These are phyloP conservation scores for Delonix regia DNA, from an alignment of 306 rosid genomes.

Conservation along the genomic window DNA sequence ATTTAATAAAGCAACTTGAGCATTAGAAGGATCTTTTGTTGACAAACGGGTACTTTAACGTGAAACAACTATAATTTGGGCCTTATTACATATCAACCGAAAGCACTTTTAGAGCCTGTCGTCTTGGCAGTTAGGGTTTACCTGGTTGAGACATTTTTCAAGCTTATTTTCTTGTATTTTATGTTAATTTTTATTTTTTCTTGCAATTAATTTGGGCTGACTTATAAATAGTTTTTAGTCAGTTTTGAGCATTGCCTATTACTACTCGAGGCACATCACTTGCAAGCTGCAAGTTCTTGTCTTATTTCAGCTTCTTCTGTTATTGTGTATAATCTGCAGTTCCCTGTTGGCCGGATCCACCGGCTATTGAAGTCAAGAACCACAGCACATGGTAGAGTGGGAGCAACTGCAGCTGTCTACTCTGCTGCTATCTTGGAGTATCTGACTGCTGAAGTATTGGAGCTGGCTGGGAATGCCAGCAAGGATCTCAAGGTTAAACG, in stretches of 20 bases:
- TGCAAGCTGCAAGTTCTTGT: slow-evolving; percentile 9
- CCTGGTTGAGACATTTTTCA: too few relatives aligned
- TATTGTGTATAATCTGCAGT: slow-evolving; percentile 47
- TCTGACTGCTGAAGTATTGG: slow-evolving; percentile 79
- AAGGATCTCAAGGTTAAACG: slow-evolving; percentile 80
- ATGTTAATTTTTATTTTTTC: too few relatives aligned
- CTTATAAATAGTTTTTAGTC: too few relatives aligned
- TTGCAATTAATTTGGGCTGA: too few relatives aligned
- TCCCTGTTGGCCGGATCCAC: slow-evolving; percentile 80
- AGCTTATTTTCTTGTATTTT: too few relatives aligned
- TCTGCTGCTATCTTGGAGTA: slow-evolving; percentile 81
- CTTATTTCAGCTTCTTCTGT: slow-evolving; percentile 17
- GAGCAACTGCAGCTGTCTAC: slow-evolving; percentile 83
- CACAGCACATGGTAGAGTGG: slow-evolving; percentile 73
- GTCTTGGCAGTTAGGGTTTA: too few relatives aligned
- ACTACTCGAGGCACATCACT: not conserved
- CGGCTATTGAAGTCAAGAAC: slow-evolving; percentile 68
- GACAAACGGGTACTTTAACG: too few relatives aligned
- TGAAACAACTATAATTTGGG: too few relatives aligned
- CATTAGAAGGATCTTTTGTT: too few relatives aligned
- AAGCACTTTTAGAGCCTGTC: too few relatives aligned
- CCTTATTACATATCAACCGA: too few relatives aligned
- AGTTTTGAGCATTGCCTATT: slow-evolving; percentile 1
- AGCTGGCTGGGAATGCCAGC: slow-evolving; percentile 80
- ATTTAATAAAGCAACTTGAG: too few relatives aligned